Conservation (phyloP, 768 basidiomycete genomes). For the Tephrocybe sp. region DNA sequence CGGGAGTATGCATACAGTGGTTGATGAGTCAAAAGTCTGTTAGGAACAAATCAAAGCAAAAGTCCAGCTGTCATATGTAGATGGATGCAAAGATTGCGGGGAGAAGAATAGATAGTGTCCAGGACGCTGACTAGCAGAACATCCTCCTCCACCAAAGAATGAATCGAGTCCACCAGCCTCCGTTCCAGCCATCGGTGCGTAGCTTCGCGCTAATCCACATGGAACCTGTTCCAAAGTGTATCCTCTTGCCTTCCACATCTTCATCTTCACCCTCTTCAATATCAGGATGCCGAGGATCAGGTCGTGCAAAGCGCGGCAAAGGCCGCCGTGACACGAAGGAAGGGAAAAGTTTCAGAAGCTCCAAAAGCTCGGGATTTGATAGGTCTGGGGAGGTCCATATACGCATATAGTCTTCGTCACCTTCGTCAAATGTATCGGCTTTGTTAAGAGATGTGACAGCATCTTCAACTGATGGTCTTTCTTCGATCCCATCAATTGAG, state of each 20-base stretch:
- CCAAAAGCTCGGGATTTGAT: slow-evolving; percentile 67
- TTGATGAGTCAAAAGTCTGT: slow-evolving; percentile 3
- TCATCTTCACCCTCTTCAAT: slow-evolving; percentile 70
- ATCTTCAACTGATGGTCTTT: slow-evolving; percentile 33
- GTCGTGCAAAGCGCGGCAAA: slow-evolving; percentile 67
- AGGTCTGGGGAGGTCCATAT: slow-evolving; percentile 84
- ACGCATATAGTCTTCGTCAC: slow-evolving; percentile 55
- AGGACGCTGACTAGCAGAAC: slow-evolving; percentile 55
- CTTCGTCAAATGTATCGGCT: slow-evolving; percentile 26
- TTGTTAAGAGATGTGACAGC: slow-evolving; percentile 32
- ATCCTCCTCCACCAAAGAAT: slow-evolving; percentile 75
- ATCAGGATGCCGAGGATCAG: slow-evolving; percentile 43
- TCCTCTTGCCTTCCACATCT: slow-evolving; percentile 48
- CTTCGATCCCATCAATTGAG: slow-evolving; percentile 34
- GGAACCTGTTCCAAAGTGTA: slow-evolving; percentile 77
- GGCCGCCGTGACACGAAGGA: slow-evolving; percentile 66
- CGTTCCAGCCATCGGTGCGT: slow-evolving; percentile 66
- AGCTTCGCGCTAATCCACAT: slow-evolving; percentile 72
- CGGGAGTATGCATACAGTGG: not conserved
- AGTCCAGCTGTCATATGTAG: slow-evolving; percentile 17
- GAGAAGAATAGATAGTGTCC: slow-evolving; percentile 3
- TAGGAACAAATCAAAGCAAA: slow-evolving; percentile 8
- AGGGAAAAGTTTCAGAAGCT: slow-evolving; percentile 73
- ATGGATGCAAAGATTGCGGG: slow-evolving; percentile 18
- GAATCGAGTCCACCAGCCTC: slow-evolving; percentile 79